Evolutionary conservation across 768 basidiomycete genomes (phyloP).

Genomic region (Vararia minispora): DNA sequence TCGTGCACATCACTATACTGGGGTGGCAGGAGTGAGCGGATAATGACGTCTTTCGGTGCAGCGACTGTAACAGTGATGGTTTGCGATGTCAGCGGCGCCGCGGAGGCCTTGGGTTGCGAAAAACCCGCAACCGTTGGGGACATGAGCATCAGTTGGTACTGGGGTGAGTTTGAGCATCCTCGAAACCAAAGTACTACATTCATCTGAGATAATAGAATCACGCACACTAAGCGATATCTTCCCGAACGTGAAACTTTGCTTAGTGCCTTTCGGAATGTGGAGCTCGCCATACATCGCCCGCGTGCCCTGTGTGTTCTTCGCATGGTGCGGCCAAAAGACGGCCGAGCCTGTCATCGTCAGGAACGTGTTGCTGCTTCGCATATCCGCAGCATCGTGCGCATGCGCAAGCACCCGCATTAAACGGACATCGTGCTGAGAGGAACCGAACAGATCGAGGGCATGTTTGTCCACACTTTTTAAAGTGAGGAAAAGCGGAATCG

Average conservation of each 20-base stretch:
- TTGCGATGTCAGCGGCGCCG: constrained; percentile 27
- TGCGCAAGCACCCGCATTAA: constrained; percentile 37
- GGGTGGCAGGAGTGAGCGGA: constrained; percentile 40
- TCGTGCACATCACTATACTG: constrained; percentile 33
- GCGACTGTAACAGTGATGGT: constrained; percentile 28
- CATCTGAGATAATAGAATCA: constrained; percentile 4
- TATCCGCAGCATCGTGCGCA: constrained; percentile 32
- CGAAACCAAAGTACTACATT: too few species aligned
- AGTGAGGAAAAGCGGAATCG: constrained; percentile 39
- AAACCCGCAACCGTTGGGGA: too few species aligned
- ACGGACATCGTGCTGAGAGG: constrained; percentile 25
- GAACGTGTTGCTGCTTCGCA: constrained; percentile 38
- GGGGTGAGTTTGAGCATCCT: too few species aligned
- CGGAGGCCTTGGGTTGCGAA: too few species aligned
- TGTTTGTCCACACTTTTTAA: constrained; percentile 32
- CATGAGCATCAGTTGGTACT: too few species aligned
- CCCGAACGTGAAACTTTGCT: constrained; percentile 32
- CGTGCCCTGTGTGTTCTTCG: constrained; percentile 20
- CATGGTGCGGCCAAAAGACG: constrained; percentile 36
- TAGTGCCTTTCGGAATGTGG: constrained; percentile 32
- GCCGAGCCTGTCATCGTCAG: constrained; percentile 29
- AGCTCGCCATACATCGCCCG: constrained; percentile 40
- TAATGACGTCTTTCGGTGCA: constrained; percentile 27
- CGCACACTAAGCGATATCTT: constrained; percentile 38
- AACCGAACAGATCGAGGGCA: constrained; percentile 38